A percentile compares a stretch with the other conserved stretches of the same genome.
Conservation (phyloP, 768 basidiomycete genomes). For the Tylopilus plumbeoviolaceoides region DNA sequence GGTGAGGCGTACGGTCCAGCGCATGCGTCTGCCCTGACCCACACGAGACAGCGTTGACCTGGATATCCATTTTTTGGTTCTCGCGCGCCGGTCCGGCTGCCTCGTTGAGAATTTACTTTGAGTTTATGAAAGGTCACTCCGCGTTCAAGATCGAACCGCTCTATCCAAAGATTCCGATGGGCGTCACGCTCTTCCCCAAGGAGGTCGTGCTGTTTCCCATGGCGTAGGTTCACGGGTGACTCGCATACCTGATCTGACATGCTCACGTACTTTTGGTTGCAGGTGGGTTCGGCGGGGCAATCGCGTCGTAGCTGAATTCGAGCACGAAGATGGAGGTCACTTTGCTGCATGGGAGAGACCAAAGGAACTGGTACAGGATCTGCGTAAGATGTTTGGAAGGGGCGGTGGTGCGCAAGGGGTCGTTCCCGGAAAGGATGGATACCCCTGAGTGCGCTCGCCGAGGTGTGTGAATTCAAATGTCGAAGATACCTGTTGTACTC, state of each 20-base stretch:
- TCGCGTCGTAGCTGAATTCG: conserved; percentile 43
- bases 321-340: conserved; percentile 53
- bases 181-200: conserved; percentile 48
- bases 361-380: conserved; percentile 42
- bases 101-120: conserved; percentile 55
- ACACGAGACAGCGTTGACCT: conserved; percentile 46
- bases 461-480: no score
- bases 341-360: conserved; percentile 55
- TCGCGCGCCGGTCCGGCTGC: conserved; percentile 57
- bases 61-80: conserved; percentile 57
- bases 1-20: conserved; percentile 15
- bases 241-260: no score
- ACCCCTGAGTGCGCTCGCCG: conserved; percentile 4
- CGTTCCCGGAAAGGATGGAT: conserved; percentile 43
- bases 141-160: neutral
- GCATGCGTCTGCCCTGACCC: neutral
- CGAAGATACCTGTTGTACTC: no score
- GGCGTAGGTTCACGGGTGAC: conserved; percentile 28
- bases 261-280: neutral
- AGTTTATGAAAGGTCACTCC: conserved; percentile 22
- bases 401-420: conserved; percentile 47
- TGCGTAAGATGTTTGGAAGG: conserved; percentile 55
- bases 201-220: conserved; percentile 36
- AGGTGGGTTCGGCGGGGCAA: conserved; percentile 42
- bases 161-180: conserved; percentile 37